phyloP scores from a whole-genome alignment of 1,284 basidiomycete species.

The Calocybe gambosa region DNA sequence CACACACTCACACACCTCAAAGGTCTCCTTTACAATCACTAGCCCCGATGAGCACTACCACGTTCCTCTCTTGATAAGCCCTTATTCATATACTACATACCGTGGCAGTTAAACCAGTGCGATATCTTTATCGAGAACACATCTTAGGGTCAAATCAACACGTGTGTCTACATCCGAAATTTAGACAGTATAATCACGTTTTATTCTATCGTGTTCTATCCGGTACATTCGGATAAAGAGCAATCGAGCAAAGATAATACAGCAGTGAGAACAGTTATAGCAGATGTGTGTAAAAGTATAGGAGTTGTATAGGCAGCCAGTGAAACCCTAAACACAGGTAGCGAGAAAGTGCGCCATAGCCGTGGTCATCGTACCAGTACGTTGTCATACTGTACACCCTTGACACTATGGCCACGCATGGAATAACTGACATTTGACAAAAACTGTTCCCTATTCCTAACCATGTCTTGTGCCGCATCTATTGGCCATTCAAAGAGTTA shows the following conservation, averaged over 20 bases:
- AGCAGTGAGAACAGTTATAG: slow-evolving; percentile 22
- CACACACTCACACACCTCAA: slow-evolving; percentile 1
- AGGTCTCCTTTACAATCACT: slow-evolving; percentile 74
- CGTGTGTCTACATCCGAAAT: no score
- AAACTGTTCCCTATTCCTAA: slow-evolving; percentile 79
- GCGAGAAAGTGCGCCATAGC: slow-evolving; percentile 6
- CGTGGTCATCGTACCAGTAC: slow-evolving; percentile 47
- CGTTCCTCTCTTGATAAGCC: slow-evolving; percentile 86
- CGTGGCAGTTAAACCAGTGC: slow-evolving; percentile 61
- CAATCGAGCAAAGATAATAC: slow-evolving; percentile 21
- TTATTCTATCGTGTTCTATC: slow-evolving; percentile 22
- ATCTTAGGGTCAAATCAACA: no score
- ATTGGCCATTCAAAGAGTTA: slow-evolving; percentile 16
- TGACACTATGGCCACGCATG: slow-evolving; percentile 76
- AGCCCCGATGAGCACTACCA: slow-evolving; percentile 81
- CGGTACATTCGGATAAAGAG: slow-evolving; percentile 16
- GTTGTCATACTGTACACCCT: slow-evolving; percentile 72
- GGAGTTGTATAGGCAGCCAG: slow-evolving; percentile 7
- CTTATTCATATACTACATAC: slow-evolving; percentile 91
- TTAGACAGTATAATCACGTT: slow-evolving; percentile 1
- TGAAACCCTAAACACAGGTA: slow-evolving; percentile 7
- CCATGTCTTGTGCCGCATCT: slow-evolving; percentile 95
- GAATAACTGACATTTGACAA: slow-evolving; percentile 75
- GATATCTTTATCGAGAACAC: slow-evolving; percentile 4
- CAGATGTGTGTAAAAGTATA: slow-evolving; percentile 16